A percentile compares a stretch with the other conserved stretches of the same genome.
Conservation (phyloP, 805 yeast species). For the Candida tibetensis region DNA sequence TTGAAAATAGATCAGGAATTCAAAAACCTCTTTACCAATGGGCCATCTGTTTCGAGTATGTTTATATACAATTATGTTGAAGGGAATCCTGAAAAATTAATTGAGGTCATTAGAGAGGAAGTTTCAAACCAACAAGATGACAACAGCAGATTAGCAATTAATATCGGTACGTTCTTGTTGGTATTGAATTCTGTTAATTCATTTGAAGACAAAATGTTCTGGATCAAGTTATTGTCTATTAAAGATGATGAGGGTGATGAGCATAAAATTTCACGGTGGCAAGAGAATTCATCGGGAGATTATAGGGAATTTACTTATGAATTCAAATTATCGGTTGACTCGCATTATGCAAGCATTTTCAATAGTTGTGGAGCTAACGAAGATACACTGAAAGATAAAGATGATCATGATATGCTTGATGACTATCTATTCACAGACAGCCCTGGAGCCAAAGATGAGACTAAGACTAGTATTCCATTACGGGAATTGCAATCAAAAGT, state of each 20-base stretch:
- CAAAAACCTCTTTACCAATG: conserved; percentile 2
- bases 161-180: conserved; percentile 19
- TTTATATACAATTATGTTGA: conserved; percentile 1
- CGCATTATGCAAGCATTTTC: conserved; percentile 29
- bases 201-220: conserved; percentile 18
- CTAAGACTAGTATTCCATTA: neutral
- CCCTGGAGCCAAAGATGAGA: neutral
- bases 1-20: conserved; percentile 6
- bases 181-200: conserved; percentile 16
- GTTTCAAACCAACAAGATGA: conserved; percentile 20
- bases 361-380: conserved; percentile 11
- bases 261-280: neutral
- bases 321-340: conserved; percentile 20
- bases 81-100: conserved; percentile 1
- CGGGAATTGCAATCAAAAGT: neutral
- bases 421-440: conserved; percentile 10
- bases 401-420: conserved; percentile 10
- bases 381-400: conserved; percentile 4
- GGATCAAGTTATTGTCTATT: conserved; percentile 15
- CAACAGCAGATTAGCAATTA: conserved; percentile 23
- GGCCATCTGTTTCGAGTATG: conserved; percentile 1
- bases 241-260: neutral
- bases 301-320: neutral
- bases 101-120: conserved; percentile 1
- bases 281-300: neutral